A percentile compares a stretch with the other conserved stretches of the same genome.
These are phyloP conservation scores for Daldinia grandis DNA, from an alignment of 495 filamentous ascomycete genomes.

Conservation along the genomic window DNA sequence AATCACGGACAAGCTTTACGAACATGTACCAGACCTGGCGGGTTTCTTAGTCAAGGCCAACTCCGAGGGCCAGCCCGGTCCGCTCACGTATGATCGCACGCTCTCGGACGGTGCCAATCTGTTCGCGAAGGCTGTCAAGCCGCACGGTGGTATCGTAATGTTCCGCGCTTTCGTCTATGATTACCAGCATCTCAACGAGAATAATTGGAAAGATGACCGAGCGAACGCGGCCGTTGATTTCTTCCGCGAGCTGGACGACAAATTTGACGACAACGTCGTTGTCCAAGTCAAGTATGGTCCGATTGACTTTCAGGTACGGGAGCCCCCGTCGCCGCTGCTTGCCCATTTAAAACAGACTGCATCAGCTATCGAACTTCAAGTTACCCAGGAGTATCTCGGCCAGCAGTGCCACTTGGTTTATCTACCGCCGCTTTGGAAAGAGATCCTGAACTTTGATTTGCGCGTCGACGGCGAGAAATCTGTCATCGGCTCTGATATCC, in stretches of 20 bases:
- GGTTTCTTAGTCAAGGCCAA: slow-evolving; percentile 78
- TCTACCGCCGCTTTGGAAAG: slow-evolving; percentile 72
- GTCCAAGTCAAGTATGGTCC: slow-evolving; percentile 79
- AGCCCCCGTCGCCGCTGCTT: slow-evolving; percentile 74
- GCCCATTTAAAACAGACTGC: slow-evolving; percentile 67
- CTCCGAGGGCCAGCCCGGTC: slow-evolving; percentile 78
- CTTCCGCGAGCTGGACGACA: slow-evolving; percentile 69
- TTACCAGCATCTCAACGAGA: slow-evolving; percentile 58
- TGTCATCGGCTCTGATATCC: slow-evolving; percentile 63
- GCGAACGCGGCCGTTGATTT: slow-evolving; percentile 74
- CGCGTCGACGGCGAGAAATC: slow-evolving; percentile 62
- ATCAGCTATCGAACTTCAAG: slow-evolving; percentile 70
- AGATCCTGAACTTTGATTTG: slow-evolving; percentile 71
- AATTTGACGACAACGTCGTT: slow-evolving; percentile 75
- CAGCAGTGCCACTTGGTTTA: slow-evolving; percentile 77
- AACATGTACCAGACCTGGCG: slow-evolving; percentile 68
- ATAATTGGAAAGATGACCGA: slow-evolving; percentile 70
- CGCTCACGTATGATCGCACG: slow-evolving; percentile 73
- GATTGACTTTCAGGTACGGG: slow-evolving; percentile 80
- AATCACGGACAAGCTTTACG: slow-evolving; percentile 66
- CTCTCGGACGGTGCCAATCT: slow-evolving; percentile 75
- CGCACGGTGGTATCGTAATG: slow-evolving; percentile 73
- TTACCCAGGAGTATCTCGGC: slow-evolving; percentile 75
- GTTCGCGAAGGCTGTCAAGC: slow-evolving; percentile 68
- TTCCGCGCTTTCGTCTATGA: slow-evolving; percentile 81